Percentiles rank a stretch among this genome's conserved stretches.
Conservation (phyloP, 73 alveolate species). For the Halteria grandinella region DNA sequence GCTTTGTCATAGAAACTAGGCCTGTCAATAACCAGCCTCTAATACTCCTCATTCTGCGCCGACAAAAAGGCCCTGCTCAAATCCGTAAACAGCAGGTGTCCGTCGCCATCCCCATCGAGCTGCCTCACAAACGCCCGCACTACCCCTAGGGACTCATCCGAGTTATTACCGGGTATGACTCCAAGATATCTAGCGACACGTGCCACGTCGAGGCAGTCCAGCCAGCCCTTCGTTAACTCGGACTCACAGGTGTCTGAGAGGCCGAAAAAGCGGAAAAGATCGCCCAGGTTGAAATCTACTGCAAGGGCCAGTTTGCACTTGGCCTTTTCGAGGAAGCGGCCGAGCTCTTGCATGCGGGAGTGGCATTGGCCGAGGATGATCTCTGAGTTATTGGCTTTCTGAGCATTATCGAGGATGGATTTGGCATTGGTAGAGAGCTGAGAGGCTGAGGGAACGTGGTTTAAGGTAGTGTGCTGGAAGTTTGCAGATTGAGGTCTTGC, state of each 20-base stretch:
- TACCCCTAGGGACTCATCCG: conserved; percentile 3
- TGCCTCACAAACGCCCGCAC: not conserved
- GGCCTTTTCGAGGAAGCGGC: conserved; percentile 14
- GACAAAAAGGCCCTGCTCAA: conserved; percentile 27
- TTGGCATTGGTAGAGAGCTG: too few relatives aligned
- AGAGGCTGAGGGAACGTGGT: too few relatives aligned
- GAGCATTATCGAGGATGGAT: conserved; percentile 16
- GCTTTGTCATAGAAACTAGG: not conserved
- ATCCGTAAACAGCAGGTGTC: conserved; percentile 29
- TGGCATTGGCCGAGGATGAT: conserved; percentile 1
- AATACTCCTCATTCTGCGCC: conserved; percentile 2
- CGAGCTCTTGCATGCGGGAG: conserved; percentile 12
- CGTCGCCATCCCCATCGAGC: conserved; percentile 37
- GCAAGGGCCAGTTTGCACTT: conserved; percentile 24
- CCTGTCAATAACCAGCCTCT: conserved; percentile 17
- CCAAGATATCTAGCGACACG: not conserved
- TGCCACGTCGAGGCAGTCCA: conserved; percentile 3
- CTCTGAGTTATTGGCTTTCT: conserved; percentile 2
- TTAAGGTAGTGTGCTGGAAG: too few relatives aligned
- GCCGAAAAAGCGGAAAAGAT: conserved; percentile 28
- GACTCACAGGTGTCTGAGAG: too few relatives aligned
- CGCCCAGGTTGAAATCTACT: conserved; percentile 42
- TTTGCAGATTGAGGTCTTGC: too few relatives aligned
- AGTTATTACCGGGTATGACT: not conserved
- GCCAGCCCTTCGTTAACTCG: conserved; percentile 39